phyloP scores from a whole-genome alignment of 163 green algal genomes.

The Coccomyxa subellipsoidea region DNA sequence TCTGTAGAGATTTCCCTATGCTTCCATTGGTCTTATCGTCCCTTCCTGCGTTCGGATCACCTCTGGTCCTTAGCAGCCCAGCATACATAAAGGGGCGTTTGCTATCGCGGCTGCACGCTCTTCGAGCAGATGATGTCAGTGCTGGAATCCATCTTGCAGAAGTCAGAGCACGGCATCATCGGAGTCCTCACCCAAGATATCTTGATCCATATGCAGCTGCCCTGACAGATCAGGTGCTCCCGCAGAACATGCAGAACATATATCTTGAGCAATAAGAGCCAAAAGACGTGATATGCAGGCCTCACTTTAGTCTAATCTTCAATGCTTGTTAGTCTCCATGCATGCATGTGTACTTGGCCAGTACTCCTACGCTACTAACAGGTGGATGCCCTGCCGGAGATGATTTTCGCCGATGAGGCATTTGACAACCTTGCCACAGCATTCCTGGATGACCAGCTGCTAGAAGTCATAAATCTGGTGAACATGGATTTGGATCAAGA shows the following conservation, averaged over 20 bases:
- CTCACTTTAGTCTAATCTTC: too few species aligned
- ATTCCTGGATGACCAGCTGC: constrained; percentile 64
- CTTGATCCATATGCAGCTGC: background rate
- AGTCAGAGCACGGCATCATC: background rate
- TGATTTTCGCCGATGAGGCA: background rate
- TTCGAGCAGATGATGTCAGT: background rate
- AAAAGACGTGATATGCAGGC: too few species aligned
- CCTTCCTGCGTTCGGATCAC: too few species aligned
- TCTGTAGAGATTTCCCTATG: too few species aligned
- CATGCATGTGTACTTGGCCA: too few species aligned
- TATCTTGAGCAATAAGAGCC: too few species aligned
- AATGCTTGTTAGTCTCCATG: too few species aligned
- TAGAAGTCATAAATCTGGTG: constrained; percentile 42
- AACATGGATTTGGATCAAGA: constrained; percentile 62
- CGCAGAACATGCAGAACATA: too few species aligned
- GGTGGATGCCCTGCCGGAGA: background rate
- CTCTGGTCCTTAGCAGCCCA: too few species aligned
- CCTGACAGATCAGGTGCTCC: background rate
- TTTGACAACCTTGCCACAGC: constrained; percentile 46
- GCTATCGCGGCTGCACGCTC: background rate
- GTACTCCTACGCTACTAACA: background rate
- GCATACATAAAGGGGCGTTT: too few species aligned
- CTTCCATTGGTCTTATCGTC: too few species aligned
- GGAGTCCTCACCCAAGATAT: background rate
- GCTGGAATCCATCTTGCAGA: background rate